Evolutionary conservation across 1,284 basidiomycete species (phyloP).

Genomic region (Malassezia furfur): DNA sequence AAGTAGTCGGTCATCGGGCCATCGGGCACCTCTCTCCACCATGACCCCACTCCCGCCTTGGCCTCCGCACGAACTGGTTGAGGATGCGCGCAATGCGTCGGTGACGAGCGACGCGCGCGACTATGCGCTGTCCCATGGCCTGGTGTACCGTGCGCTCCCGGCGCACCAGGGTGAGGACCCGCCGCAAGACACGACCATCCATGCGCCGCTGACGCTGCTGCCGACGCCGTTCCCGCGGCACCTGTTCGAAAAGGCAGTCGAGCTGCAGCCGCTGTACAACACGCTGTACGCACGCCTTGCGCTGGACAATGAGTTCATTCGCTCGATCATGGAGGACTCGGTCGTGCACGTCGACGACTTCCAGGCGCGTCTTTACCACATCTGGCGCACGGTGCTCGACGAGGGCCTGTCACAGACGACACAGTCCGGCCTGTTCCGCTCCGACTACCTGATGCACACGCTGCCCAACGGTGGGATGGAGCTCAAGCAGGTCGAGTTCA

Average conservation of each 20-base stretch:
- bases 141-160: constrained; percentile 65
- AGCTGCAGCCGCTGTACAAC: constrained; percentile 71
- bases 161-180: constrained; percentile 48
- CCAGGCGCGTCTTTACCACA: constrained; percentile 70
- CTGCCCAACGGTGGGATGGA: constrained; percentile 43
- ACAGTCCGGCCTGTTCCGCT: constrained; percentile 85
- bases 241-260: constrained; percentile 61
- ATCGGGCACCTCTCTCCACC: not conserved
- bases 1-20: not conserved
- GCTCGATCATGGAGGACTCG: constrained; percentile 68
- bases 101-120: constrained; percentile 48
- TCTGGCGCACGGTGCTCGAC: constrained; percentile 61
- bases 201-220: constrained; percentile 77
- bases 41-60: constrained; percentile 9
- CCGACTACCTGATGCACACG: constrained; percentile 84
- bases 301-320: constrained; percentile 68
- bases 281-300: constrained; percentile 74
- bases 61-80: constrained; percentile 7
- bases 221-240: constrained; percentile 74
- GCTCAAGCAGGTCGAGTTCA: constrained; percentile 95
- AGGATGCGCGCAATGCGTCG: not conserved
- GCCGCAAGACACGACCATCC: constrained; percentile 59
- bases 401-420: constrained; percentile 55
- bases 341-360: constrained; percentile 79
- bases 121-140: constrained; percentile 73